Evolutionary conservation across 495 filamentous ascomycete genomes (phyloP).

Genomic region (Podospora pseudoanserina): DNA sequence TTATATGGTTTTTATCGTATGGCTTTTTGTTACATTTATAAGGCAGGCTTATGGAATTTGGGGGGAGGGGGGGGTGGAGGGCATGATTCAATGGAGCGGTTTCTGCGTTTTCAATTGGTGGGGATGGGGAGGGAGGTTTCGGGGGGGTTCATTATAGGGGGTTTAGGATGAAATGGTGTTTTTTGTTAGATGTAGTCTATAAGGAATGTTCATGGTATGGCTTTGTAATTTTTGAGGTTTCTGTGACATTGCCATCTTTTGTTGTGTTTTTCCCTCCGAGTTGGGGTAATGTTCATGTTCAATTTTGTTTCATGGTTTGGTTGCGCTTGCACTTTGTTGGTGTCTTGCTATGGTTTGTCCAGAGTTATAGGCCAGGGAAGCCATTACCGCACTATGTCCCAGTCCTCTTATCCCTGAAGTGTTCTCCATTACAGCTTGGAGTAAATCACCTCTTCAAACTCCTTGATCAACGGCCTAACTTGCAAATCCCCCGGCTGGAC

Average conservation of each 20-base stretch:
- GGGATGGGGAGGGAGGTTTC: not conserved
- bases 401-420: no score
- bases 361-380: no score
- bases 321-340: no score
- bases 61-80: no score
- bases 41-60: not conserved
- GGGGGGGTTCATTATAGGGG: not conserved
- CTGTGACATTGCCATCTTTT: not conserved
- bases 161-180: not conserved
- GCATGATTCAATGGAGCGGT: not conserved
- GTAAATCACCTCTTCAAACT: constrained; percentile 34
- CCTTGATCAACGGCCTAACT: constrained; percentile 27
- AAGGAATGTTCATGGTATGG: not conserved
- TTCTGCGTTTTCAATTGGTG: not conserved
- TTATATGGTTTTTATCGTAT: not conserved
- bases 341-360: no score
- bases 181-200: not conserved
- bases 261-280: no score
- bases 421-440: constrained; percentile 10
- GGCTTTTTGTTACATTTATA: not conserved
- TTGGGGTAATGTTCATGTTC: no score
- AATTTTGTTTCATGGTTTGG: no score
- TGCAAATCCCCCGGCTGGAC: constrained; percentile 24
- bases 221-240: not conserved
- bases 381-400: no score